Base-by-base conservation (phyloP, 2,329 filamentous ascomycete species). In the Ramularia endophylla region DNA sequence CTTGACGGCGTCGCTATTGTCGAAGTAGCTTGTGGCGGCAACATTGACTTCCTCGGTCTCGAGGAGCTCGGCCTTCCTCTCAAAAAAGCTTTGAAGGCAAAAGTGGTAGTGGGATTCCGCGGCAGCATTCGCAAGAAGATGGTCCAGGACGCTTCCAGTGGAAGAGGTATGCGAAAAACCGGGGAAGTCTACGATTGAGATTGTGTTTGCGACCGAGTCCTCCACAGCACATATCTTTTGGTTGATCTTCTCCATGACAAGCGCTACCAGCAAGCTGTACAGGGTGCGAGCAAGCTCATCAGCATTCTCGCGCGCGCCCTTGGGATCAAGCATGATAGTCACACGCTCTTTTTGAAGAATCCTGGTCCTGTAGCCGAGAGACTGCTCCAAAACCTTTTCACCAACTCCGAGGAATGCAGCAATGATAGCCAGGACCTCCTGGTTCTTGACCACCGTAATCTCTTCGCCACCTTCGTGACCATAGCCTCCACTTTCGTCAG, bases 301-400 rank as follows among this genome's bases (percentile, higher is more conserved):
- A 12, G 92, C 92, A 54, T 95, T 95, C 28, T 80, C 83, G 37
- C 88, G 83, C 33, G 92, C 92, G 28, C 92, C 92, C 43, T 80
- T 81, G 5, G 90, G 87, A 59, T 98, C 92, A 25, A 98, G 77
- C 89, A 98, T 94, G 51, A 98, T 86, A 0, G 92, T 98, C n/a
- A 98, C 92, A 40, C 92, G 83, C 71, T 98, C 92, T 50, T 88
- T 85, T 60, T 94, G 86, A 42, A 98, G 83, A 54, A 92, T 95
- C 73, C 94, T 95, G 15, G 88, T 97, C 69, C 94, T 94, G 72
- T 95, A 95, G 3, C 89, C 87, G 43, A 98, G 72, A 20, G 87
- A 94, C 28, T 78, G 81, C 67, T 98, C 89, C 5, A 98, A 73
- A 46, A 94, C 87, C 36, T 79, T 73, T 8, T 83, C 77, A 55